Conservation (phyloP, 495 filamentous ascomycete genomes). For the Penicillium mononematosum region DNA sequence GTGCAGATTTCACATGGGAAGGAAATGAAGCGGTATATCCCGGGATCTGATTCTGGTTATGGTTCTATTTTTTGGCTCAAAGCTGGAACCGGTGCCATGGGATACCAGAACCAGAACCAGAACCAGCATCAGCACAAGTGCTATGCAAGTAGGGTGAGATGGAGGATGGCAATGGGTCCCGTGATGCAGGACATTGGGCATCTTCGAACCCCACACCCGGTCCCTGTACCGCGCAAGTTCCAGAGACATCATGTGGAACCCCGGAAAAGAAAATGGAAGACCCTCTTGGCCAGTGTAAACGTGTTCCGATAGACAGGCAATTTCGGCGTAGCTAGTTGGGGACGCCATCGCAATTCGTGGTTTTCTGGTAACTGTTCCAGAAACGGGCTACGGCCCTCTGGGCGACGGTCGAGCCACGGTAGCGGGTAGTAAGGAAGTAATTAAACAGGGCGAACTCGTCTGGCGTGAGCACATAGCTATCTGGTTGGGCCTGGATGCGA, state of each 20-base stretch:
- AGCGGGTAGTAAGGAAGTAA: slow-evolving; percentile 62
- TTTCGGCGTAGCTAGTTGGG: slow-evolving; percentile 25
- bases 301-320: not conserved
- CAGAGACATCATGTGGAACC: not conserved
- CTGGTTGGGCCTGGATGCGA: slow-evolving; percentile 56
- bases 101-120: not conserved
- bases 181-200: not conserved
- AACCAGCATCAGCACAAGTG: not conserved
- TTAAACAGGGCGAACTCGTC: slow-evolving; percentile 79
- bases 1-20: not conserved
- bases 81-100: not conserved
- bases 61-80: not conserved
- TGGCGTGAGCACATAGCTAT: slow-evolving; percentile 62
- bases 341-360: slow-evolving; percentile 20
- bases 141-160: not conserved
- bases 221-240: not conserved
- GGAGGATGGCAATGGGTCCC: not conserved
- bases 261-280: slow-evolving; percentile 3
- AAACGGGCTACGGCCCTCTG: slow-evolving; percentile 48
- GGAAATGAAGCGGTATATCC: not conserved
- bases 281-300: slow-evolving; percentile 1
- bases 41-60: not conserved
- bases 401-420: slow-evolving; percentile 41
- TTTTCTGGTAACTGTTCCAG: slow-evolving; percentile 46
- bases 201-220: not conserved